Conservation (phyloP, 164 flowering plant genomes). For the Berberis vulgaris region DNA sequence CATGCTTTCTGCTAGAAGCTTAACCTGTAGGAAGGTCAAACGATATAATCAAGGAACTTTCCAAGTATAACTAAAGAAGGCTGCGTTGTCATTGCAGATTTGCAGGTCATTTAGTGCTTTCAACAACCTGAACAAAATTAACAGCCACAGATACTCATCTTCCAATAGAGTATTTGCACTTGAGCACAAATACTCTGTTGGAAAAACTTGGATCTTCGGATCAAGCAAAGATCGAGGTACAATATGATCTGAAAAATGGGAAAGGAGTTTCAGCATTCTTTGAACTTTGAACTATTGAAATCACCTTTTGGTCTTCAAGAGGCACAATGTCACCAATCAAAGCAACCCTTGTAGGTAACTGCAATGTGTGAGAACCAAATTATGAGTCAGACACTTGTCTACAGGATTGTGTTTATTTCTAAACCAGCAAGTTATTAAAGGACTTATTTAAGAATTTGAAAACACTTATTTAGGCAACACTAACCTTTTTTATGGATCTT, state of each 20-base stretch:
- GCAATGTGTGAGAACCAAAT: slow-evolving; percentile 17
- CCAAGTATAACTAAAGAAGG: too few species aligned
- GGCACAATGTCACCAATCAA: slow-evolving; percentile 63
- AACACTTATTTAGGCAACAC: slow-evolving; percentile 2
- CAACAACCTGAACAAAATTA: too few species aligned
- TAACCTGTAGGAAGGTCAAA: slow-evolving; percentile 30
- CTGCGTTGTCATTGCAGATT: too few species aligned
- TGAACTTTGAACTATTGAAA: neutral
- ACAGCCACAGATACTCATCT: too few species aligned
- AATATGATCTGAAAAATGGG: neutral
- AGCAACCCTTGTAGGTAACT: slow-evolving; percentile 85
- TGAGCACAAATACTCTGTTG: too few species aligned
- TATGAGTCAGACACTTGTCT: neutral
- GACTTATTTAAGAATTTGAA: neutral
- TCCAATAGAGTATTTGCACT: too few species aligned
- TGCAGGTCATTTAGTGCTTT: too few species aligned
- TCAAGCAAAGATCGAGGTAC: too few species aligned
- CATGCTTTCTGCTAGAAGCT: slow-evolving; percentile 36
- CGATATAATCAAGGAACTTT: too few species aligned
- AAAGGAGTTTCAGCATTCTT: neutral
- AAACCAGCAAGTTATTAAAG: neutral
- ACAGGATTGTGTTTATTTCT: neutral
- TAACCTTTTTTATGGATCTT: slow-evolving; percentile 57
- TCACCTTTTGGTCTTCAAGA: slow-evolving; percentile 63
- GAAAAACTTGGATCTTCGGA: too few species aligned